A percentile compares a stretch with the other conserved stretches of the same genome.
Evolutionary conservation across 1,284 basidiomycete genomes (phyloP).

Genomic region (Cryptococcus sp.): DNA sequence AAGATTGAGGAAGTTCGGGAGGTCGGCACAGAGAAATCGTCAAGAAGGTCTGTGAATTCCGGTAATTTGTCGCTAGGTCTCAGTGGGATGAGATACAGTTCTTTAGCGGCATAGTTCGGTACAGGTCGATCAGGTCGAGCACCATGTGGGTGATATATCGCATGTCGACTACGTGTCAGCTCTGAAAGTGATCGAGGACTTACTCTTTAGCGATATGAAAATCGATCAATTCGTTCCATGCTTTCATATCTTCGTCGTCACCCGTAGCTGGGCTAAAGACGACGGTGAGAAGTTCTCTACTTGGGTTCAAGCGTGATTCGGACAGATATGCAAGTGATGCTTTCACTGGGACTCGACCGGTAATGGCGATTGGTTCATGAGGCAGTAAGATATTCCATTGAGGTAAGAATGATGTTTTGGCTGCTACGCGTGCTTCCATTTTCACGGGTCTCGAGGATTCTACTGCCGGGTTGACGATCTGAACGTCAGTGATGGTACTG

Average conservation of each 20-base stretch:
- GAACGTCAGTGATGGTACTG: constrained; percentile 4
- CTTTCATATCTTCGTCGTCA: constrained; percentile 45
- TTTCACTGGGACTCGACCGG: constrained; percentile 70
- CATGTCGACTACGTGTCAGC: constrained; percentile 63
- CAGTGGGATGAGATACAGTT: constrained; percentile 83
- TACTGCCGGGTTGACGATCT: constrained; percentile 28
- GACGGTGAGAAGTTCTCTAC: constrained; percentile 74
- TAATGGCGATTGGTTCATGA: constrained; percentile 26
- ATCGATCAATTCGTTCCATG: constrained; percentile 61
- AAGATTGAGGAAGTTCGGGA: constrained; percentile 62
- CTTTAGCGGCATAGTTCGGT: constrained; percentile 72
- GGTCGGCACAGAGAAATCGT: constrained; percentile 67
- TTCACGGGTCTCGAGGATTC: neutral
- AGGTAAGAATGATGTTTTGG: neutral
- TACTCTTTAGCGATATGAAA: constrained; percentile 72
- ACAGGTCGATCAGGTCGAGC: constrained; percentile 52
- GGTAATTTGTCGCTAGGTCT: constrained; percentile 65
- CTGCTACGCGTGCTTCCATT: neutral
- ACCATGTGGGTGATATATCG: constrained; percentile 79
- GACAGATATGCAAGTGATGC: constrained; percentile 69
- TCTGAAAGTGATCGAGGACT: constrained; percentile 40
- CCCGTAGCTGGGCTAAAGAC: constrained; percentile 58
- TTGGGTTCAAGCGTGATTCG: constrained; percentile 65
- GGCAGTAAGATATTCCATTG: constrained; percentile 32
- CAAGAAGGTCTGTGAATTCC: constrained; percentile 79